Evolutionary conservation across 768 basidiomycete species (phyloP).

Genomic region (Macrolepiota albuminosa): DNA sequence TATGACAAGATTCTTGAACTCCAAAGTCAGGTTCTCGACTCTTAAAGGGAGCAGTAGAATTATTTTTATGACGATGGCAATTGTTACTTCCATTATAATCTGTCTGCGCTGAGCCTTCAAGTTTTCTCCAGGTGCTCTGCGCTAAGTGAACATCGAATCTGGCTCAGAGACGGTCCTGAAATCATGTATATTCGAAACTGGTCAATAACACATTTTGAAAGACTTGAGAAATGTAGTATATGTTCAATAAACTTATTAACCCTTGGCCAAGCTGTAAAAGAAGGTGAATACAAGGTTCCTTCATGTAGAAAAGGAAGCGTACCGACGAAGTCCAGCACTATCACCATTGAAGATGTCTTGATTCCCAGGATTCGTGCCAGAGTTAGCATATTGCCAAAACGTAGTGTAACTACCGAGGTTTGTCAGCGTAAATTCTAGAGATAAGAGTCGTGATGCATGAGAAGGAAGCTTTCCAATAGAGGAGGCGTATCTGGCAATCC

Average conservation of each 20-base stretch:
- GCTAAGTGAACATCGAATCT: not conserved
- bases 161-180: not conserved
- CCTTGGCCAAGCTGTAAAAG: conserved; percentile 8
- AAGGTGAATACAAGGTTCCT: not conserved
- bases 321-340: conserved; percentile 36
- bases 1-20: too few species aligned
- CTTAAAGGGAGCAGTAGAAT: too few species aligned
- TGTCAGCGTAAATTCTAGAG: not conserved
- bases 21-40: too few species aligned
- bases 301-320: not conserved
- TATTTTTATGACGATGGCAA: too few species aligned
- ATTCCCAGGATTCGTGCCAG: conserved; percentile 53
- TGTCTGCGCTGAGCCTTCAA: too few species aligned
- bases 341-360: conserved; percentile 55
- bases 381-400: conserved; percentile 60
- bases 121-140: too few species aligned
- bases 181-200: not conserved
- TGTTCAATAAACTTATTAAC: conserved; percentile 1
- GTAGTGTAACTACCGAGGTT: conserved; percentile 34
- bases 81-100: too few species aligned
- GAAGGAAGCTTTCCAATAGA: conserved; percentile 45
- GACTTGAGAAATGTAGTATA: not conserved
- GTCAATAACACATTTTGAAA: not conserved
- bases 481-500: conserved; percentile 54
- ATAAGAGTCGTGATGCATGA: not conserved